Evolutionary conservation across 2,329 filamentous ascomycete genomes (phyloP).

Genomic region (Aspergillus bombycis): DNA sequence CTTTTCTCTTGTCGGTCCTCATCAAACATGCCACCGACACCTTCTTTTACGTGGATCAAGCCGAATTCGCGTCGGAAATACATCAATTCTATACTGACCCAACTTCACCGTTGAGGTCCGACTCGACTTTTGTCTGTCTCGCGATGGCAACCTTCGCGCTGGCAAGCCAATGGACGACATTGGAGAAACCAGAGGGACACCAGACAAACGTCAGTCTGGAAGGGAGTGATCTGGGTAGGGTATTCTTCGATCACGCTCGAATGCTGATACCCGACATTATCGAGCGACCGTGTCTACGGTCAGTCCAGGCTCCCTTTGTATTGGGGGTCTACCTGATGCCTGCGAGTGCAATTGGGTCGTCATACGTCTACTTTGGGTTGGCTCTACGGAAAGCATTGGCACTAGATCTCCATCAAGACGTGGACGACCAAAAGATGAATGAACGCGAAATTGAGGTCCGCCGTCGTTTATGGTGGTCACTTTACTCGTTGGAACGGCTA

Average conservation of each 20-base stretch:
- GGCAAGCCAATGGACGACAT: background rate
- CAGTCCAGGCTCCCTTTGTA: background rate
- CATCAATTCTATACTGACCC: background rate
- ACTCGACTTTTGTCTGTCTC: background rate
- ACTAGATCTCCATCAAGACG: background rate
- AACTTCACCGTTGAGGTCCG: background rate
- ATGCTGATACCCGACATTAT: background rate
- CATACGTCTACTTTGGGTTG: background rate
- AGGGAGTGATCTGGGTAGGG: background rate
- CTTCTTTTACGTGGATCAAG: background rate
- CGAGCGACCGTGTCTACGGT: background rate
- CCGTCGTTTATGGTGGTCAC: background rate
- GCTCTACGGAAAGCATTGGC: background rate
- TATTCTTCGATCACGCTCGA: background rate
- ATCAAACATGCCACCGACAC: background rate
- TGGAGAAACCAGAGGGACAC: background rate
- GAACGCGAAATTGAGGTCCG: background rate
- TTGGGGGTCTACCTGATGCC: background rate
- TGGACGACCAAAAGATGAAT: background rate
- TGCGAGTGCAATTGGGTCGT: background rate
- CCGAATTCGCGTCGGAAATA: background rate
- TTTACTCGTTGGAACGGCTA: background rate
- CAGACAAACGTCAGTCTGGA: background rate
- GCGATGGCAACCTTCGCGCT: background rate
- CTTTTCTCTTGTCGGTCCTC: background rate